Evolutionary conservation across 2,329 filamentous ascomycete genomes (phyloP).

Genomic region (Plenodomus lindquistii): DNA sequence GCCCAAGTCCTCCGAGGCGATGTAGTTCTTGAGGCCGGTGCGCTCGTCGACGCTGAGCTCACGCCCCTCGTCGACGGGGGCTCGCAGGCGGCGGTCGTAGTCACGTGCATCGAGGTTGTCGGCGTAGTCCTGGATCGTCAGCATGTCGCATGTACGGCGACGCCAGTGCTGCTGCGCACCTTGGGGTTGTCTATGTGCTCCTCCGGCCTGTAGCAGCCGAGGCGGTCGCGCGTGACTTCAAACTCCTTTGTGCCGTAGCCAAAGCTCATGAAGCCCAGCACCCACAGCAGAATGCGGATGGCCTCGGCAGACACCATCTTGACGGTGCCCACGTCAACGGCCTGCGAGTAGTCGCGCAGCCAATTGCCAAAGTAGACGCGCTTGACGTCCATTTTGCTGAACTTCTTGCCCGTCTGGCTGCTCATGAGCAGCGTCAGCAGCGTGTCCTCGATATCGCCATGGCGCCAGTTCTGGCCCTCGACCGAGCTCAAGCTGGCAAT

Average conservation of each 20-base stretch:
- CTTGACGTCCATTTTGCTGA: constrained; percentile 83
- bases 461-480: constrained; percentile 75
- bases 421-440: constrained; percentile 74
- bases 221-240: constrained; percentile 76
- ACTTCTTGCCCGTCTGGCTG: constrained; percentile 73
- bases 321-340: constrained; percentile 88
- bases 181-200: constrained; percentile 82
- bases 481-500: constrained; percentile 80
- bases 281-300: constrained; percentile 84
- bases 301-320: constrained; percentile 90
- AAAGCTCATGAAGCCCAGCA: constrained; percentile 88
- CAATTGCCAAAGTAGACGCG: constrained; percentile 96
- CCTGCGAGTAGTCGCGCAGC: constrained; percentile 91
- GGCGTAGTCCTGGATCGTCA: constrained; percentile 67
- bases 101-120: constrained; percentile 83
- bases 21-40: constrained; percentile 82
- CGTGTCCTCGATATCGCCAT: constrained; percentile 84
- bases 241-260: constrained; percentile 84
- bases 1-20: constrained; percentile 76
- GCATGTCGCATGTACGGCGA: not conserved
- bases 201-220: constrained; percentile 72
- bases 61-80: constrained; percentile 74
- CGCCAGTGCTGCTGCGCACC: constrained; percentile 14
- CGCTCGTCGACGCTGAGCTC: constrained; percentile 77
- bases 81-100: constrained; percentile 80